Conservation (phyloP, 768 basidiomycete species). For the Tylopilus balloui region DNA sequence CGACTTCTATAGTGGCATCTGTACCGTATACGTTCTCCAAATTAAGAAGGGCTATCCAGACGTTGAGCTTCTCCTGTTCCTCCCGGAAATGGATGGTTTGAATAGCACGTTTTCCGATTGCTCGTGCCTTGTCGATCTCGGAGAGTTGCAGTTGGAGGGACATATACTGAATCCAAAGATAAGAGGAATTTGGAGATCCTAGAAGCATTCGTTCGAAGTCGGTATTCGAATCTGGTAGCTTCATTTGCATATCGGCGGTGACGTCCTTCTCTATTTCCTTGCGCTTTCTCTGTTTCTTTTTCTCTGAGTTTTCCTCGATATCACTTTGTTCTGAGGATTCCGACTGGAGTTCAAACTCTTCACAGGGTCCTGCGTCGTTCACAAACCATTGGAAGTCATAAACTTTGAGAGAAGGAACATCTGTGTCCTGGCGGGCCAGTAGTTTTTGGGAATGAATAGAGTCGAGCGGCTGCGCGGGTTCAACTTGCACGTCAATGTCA, state of each 20-base stretch:
- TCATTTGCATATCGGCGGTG: conserved; percentile 84
- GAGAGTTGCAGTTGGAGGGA: conserved; percentile 97
- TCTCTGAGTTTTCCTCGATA: conserved; percentile 31
- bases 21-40: conserved; percentile 92
- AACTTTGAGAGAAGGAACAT: conserved; percentile 43
- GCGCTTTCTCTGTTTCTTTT: conserved; percentile 62
- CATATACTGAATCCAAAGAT: conserved; percentile 99
- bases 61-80: conserved; percentile 92
- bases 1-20: conserved; percentile 68
- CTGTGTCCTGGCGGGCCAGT: neutral
- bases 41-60: conserved; percentile 96
- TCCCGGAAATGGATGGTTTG: conserved; percentile 91
- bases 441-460: neutral
- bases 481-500: conserved; percentile 19
- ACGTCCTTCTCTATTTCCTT: conserved; percentile 74
- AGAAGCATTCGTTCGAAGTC: conserved; percentile 94
- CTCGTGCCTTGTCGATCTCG: conserved; percentile 91
- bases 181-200: conserved; percentile 94
- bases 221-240: conserved; percentile 81
- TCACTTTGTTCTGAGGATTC: conserved; percentile 44
- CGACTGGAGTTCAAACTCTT: conserved; percentile 33
- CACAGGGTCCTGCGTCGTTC: conserved; percentile 33
- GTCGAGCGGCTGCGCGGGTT: neutral
- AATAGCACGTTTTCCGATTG: conserved; percentile 80
- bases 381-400: conserved; percentile 73